Base-by-base conservation (phyloP, 345 rosid species). In the Limnanthes douglasii region DNA sequence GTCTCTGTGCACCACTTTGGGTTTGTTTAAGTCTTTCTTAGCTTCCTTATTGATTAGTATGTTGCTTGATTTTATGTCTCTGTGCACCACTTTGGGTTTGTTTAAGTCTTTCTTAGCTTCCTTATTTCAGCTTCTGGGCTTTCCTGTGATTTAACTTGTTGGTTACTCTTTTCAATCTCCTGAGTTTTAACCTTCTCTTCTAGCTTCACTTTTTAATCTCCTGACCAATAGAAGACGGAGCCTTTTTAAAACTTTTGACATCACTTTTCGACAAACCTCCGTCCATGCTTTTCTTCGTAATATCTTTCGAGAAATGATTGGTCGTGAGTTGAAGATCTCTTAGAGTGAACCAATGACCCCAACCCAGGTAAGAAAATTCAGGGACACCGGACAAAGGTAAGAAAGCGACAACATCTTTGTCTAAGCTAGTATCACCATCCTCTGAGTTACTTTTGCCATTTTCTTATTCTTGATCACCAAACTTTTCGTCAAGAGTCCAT, bases 301-400 rank as follows among this genome's bases (percentile, higher is more conserved):
- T 79, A 45, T 83, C 93, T 60, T 64, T 79, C 4, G 90, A 53
- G 56, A 88, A 88, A 38, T 64, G 69, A 43, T 61, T 66, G 10
- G 95, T 88, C 9, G 90, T 86, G 12, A 65, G 53, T 18, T 83
- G 83, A 30, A 88, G 76, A 49, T 88, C 97, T 53, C 97, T 68
- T 37, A 88, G 64, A 30, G 95, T 88, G 64, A 88, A 88, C 97
- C 97, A 88, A 35, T 83, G 97, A 26, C 97, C 97, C 97, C 97
- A 88, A 31, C 95, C 97, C 21, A 79, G 65, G 23, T 70, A 86
- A 11, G 97, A 83, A 54, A 68, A 74, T 40, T 88, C 95, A 11
- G 90, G 90, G 43, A 83, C 65, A 32, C 86, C 95, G 17, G 75
- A 60, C 51, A 79, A 68, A 41, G 95, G 95, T 1, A 93, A 83